Evolutionary conservation across 257 asterid genomes (phyloP), one percentile per base, ranked within the genome.

Genomic region (Fraxinus anomala): DNA sequence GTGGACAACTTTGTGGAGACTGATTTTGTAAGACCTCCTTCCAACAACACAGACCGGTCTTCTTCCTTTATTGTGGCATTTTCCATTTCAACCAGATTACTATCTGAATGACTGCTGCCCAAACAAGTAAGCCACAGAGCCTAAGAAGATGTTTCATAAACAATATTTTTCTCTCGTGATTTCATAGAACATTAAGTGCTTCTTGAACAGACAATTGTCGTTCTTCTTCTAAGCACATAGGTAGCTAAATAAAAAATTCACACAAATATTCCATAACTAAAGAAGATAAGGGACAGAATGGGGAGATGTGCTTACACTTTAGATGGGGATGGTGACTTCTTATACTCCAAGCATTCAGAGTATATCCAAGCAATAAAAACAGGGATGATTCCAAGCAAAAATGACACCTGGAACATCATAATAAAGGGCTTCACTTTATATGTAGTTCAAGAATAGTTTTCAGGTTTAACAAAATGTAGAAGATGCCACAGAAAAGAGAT

Each of bases 341-440:
- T 91, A 83, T 86, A 85, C 82, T 91, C 97, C 88, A 95, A 82
- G 94, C 96, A 91, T 88, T 95, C 99, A 1, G 98, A 79, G 83
- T 91, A 93, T 61, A 91, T 73, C 99, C 98, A 95, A 75, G 96
- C 82, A 72, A 90, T 78, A 76, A 91, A 36, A 72, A 95, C 80
- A 24, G 98, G 99, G 75, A 91, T 79, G 66, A 84, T 72, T 77
- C 98, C 99, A 81, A 95, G 96, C 84, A 95, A 81, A 84, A 90
- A 95, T 44, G 99, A 93, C 85, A 93, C 97, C 97, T 95, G 87
- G 51, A 30, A 79, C 82, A 86, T 51, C 75, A 73, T 26, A 83
- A 80, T 82, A 49, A 21, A 72, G 69, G 19, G 68, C 39, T 11
- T 54, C 30, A 34, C 65, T 44, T 44, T 33, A 33, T 70, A 49